Evolutionary conservation across 1,284 basidiomycete genomes (phyloP).

Genomic region (Malassezia sp.): DNA sequence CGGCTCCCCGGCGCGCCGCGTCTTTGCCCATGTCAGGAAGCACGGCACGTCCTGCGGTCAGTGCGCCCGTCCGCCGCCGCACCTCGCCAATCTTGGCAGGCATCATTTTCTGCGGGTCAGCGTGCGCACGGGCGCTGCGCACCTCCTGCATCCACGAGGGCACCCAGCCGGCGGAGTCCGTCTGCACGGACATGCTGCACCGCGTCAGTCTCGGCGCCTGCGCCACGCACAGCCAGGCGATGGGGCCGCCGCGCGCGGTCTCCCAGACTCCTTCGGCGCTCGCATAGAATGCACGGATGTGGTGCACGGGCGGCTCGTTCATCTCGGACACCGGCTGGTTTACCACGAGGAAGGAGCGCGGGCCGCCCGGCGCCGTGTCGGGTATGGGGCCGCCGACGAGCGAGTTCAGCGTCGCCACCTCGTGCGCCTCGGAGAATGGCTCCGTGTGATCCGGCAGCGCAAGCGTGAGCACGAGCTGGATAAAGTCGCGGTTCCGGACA

Average conservation of each 20-base stretch:
- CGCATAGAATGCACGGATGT: slow-evolving; percentile 32
- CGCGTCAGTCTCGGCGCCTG: no score
- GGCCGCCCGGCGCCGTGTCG: slow-evolving; percentile 2
- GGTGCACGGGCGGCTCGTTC: slow-evolving; percentile 10
- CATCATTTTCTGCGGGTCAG: slow-evolving; percentile 17
- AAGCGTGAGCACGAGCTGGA: slow-evolving; percentile 33
- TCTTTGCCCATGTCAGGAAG: slow-evolving; percentile 29
- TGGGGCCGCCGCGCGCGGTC: slow-evolving; percentile 6
- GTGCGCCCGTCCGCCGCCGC: no score
- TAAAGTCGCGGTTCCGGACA: slow-evolving; percentile 35
- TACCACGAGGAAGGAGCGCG: slow-evolving; percentile 32
- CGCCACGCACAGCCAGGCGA: slow-evolving; percentile 7
- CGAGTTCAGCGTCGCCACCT: slow-evolving; percentile 15
- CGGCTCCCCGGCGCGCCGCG: neutral
- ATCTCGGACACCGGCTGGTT: slow-evolving; percentile 21
- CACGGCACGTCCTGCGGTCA: slow-evolving; percentile 34
- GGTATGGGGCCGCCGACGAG: slow-evolving; percentile 2
- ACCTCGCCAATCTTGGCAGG: slow-evolving; percentile 31
- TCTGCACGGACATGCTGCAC: slow-evolving; percentile 35
- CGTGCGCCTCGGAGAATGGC: slow-evolving; percentile 31
- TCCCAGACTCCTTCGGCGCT: slow-evolving; percentile 33
- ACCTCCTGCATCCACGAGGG: slow-evolving; percentile 34
- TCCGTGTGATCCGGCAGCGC: slow-evolving; percentile 25
- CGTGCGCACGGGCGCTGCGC: slow-evolving; percentile 6
- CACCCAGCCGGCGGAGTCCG: slow-evolving; percentile 30